These are phyloP conservation scores for Globisporangium rhizosaccharum DNA, from an alignment of 352 stramenopile species.

Conservation along the genomic window DNA sequence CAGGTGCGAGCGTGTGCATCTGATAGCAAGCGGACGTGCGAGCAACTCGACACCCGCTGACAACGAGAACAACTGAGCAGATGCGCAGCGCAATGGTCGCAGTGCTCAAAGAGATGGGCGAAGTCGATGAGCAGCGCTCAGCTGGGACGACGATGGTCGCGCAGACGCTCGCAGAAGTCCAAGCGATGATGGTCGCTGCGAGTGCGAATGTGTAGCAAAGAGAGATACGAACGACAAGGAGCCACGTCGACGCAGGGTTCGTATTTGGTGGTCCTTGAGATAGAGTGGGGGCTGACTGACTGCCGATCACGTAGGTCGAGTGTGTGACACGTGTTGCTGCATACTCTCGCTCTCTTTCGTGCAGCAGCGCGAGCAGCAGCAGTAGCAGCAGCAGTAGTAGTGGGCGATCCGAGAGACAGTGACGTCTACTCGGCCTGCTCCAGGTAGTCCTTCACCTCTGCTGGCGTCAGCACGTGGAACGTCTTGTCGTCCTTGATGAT, in stretches of 20 bases:
- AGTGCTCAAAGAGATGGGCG: not conserved
- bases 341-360: too few species aligned
- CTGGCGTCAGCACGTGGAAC: slow-evolving; percentile 95
- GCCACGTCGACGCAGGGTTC: not conserved
- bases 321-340: too few species aligned
- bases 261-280: too few species aligned
- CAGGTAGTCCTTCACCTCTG: slow-evolving; percentile 99
- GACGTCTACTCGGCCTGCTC: slow-evolving; percentile 95
- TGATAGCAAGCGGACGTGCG: not conserved
- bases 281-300: too few species aligned
- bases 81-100: not conserved
- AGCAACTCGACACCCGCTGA: not conserved
- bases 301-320: too few species aligned
- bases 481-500: slow-evolving; percentile 96
- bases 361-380: not conserved
- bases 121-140: slow-evolving; percentile 1
- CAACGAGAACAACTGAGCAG: not conserved
- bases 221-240: not conserved
- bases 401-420: not conserved
- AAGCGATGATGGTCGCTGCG: not conserved
- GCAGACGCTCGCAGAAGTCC: slow-evolving; percentile 7
- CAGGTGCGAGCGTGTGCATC: not conserved
- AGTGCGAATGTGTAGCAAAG: not conserved
- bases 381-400: not conserved
- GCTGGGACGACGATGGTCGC: not conserved